Evolutionary conservation across 768 basidiomycete species (phyloP), one percentile per base, ranked within the genome.

Genomic region (Asterophora lycoperdoides): DNA sequence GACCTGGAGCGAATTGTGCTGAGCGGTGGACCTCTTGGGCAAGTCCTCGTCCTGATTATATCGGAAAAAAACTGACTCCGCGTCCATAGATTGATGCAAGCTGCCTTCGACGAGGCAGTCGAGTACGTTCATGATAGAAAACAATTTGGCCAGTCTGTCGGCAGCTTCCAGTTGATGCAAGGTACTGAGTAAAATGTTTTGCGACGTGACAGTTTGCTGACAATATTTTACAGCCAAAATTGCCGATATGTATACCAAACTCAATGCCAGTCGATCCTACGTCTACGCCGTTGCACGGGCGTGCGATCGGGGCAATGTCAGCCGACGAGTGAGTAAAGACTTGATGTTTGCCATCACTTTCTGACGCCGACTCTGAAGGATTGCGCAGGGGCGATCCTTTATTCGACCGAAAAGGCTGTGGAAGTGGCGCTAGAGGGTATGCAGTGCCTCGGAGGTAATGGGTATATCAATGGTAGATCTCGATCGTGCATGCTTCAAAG

Each of bases 91-190:
- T 75, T 95, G 48, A 93, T 93, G 90, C 93, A 94, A 66, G 85
- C 90, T 7, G 91, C 94, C 4, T 93, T 95, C 60, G 93, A 96
- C 64, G 74, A 84, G 54, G 85, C 89, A 8, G 75, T 92, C 7
- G 84, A 87, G 60, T 96, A 96, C 63, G 79, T 93, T n/a, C 94
- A 97, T 61, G 85, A 93, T 47, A 78, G 94, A 54, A 82, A 91
- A 66, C 94, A 97, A 62, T 97, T 97, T 57, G 90, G 86, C 32
- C 80, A 81, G 59, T 83, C 86, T 8, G 77, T 97, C 36, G 94
- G 89, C 17, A 86, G 86, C 29, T 95, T 96, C 75, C 93, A 96
- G 66, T 63, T 96, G 48, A 96, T 97, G 89, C 94, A 96, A 79
- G 93, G 93, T 82, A 62, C 60, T 70, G 53, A 15, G 18, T 41